Evolutionary conservation across 306 rosid species (phyloP), one percentile per base, ranked within the genome.

Genomic region (Rosa lucieae): DNA sequence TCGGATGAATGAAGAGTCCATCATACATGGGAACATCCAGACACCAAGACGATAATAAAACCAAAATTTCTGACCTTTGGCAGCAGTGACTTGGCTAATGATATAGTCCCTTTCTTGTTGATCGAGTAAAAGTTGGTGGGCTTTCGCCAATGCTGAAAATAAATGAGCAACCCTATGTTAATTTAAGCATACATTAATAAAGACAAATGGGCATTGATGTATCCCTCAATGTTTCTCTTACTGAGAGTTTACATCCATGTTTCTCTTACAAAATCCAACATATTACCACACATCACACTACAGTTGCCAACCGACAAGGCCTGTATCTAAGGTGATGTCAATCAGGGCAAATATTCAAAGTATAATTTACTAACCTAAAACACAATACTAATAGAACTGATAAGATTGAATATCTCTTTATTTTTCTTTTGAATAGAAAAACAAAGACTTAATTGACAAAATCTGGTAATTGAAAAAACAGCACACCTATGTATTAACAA

Each of bases 51-150:
- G 12, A 68, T 42, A 51, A 48, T 35, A 66, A 77, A 56, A 7
- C 13, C 0, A 52, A 23, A 61, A 23, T 13, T 53, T 44, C 93
- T 83, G 70, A 92, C 99, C 99, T 93, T 95, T 95, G 32, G 99
- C 99, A 29, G 99, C 88, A 78, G 82, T 86, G 70, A 93, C 96
- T 84, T 91, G 99, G 86, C 90, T 89, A 74, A 91, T 87, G 82
- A 95, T 82, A 82, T 95, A 95, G 83, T 90, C 98, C 78, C 96
- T 93, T 86, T 95, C 98, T 84, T 92, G 94, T 84, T 88, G 88
- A 84, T 95, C 98, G n/a, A 89, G 94, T 84, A 95, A 84, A 78
- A 95, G 88, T 67, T 93, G 97, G 80, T 95, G 98, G 46, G 99
- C 99, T 85, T 93, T 95, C 7, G 99, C 97, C 85, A 93, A 87